Evolutionary conservation across 257 asterid genomes (phyloP).

Genomic region (Capsicum pubescens): DNA sequence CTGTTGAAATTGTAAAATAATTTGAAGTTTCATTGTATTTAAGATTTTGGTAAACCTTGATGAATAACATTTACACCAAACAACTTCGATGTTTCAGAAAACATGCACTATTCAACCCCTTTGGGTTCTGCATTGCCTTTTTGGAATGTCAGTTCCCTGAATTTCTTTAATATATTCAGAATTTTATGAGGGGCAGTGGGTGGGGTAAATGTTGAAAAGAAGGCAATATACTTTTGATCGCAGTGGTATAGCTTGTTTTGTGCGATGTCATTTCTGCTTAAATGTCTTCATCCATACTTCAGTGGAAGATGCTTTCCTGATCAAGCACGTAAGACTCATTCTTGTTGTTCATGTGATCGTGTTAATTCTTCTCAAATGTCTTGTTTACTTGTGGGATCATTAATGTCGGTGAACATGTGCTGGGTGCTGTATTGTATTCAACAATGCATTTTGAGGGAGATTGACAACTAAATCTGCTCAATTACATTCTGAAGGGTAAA

Average conservation of each 20-base stretch:
- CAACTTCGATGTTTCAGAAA: neutral
- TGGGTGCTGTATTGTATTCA: neutral
- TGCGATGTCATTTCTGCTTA: neutral
- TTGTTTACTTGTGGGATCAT: slow-evolving; percentile 1
- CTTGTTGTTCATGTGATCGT: neutral
- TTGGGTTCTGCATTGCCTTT: slow-evolving; percentile 2
- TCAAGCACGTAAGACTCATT: slow-evolving; percentile 9
- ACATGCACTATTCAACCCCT: neutral
- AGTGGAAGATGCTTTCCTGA: neutral
- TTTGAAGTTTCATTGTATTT: slow-evolving; percentile 25
- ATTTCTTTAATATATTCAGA: slow-evolving; percentile 2
- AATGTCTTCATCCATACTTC: neutral
- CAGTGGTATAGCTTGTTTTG: neutral
- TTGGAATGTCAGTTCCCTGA: slow-evolving; percentile 11
- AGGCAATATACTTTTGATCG: neutral
- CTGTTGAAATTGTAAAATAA: slow-evolving; percentile 20
- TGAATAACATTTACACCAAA: slow-evolving; percentile 8
- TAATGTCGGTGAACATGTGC: neutral
- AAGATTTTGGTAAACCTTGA: slow-evolving; percentile 13
- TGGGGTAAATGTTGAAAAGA: neutral
- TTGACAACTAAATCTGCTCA: neutral
- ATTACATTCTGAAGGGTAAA: neutral
- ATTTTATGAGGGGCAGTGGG: neutral
- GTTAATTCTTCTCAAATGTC: slow-evolving; percentile 16
- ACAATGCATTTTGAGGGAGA: neutral